Evolutionary conservation across 768 basidiomycete species (phyloP).

Genomic region (Chalciporus piperatus): DNA sequence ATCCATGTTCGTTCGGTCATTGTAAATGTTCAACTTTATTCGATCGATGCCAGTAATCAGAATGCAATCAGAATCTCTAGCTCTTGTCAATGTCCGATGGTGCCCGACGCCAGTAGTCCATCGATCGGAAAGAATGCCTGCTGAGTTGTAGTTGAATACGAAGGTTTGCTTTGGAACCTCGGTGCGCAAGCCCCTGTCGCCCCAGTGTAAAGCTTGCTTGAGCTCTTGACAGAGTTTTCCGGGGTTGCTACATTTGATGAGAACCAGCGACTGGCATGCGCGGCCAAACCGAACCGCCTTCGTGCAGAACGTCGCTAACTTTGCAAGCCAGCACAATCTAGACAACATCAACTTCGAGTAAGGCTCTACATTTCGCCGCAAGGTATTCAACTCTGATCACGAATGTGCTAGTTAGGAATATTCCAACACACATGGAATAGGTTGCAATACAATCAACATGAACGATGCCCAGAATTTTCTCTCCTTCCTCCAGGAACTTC

Average conservation of each 20-base stretch:
- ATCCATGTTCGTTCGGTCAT: too few relatives aligned
- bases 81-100: neutral
- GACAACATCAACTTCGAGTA: conserved; percentile 50
- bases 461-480: conserved; percentile 75
- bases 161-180: too few relatives aligned
- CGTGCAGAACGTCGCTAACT: conserved; percentile 50
- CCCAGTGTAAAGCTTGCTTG: too few relatives aligned
- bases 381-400: neutral
- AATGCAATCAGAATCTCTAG: neutral
- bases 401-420: conserved; percentile 77
- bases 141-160: neutral
- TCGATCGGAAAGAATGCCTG: neutral
- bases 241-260: too few relatives aligned
- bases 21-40: too few relatives aligned
- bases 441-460: conserved; percentile 57
- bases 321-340: conserved; percentile 49
- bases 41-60: neutral
- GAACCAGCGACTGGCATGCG: too few relatives aligned
- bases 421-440: conserved; percentile 62
- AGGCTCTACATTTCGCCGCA: neutral
- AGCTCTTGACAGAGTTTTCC: conserved; percentile 40
- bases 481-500: conserved; percentile 67
- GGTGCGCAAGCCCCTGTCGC: too few relatives aligned
- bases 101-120: neutral
- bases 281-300: conserved; percentile 65